Base-by-base conservation (phyloP, 1,284 basidiomycete genomes). In the Clitocybe nebularis region DNA sequence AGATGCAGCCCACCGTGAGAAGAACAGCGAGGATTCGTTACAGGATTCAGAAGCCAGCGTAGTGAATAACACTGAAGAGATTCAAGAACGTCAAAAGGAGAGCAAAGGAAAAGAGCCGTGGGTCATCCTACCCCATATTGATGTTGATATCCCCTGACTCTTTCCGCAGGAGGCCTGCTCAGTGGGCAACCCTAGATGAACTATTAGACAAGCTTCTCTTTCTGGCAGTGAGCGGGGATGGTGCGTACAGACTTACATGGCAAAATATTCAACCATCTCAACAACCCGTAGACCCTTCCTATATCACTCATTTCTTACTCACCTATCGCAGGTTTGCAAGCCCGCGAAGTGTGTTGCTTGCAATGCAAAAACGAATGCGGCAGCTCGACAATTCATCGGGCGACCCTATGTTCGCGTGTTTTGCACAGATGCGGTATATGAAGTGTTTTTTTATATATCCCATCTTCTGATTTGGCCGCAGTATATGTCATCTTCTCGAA, bases 281-380 rank as follows among this genome's bases (percentile, higher is more conserved):
- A 20, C 22, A 14, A 11, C 10, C 37, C 40, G 16, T 45, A 89
- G 87, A 90, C 60, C 75, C 84, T 9, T 72, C 76, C 3, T 90
- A 80, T 56, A 77, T 88, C 21, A 78, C 77, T 1, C 79, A 89
- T 60, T 89, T 90, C 60, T 68, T 90, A 37, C 72, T 90, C 25
- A 89, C 85, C 8, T 89, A 86, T 59, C 81, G 87, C 24, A 72
- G 84, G 47, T 90, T 90, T 58, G 74, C 84, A 33, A 84, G 74
- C 35, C 87, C 87, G 9, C 75, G 87, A 29, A 81, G 72, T 44
- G 64, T 90, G 10, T 67, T 90, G n/a, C 69, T 89, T 36, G 82
- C 86, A 3, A 88, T 90, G 84, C 86, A 89, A 60, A 85, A 87
- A 55, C 80, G 85, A 34, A 82, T 89, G 75, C 77, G 84, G 23